A percentile compares a stretch with the other conserved stretches of the same genome.
phyloP scores from a whole-genome alignment of 345 rosid genomes.

The Boechera retrofracta region DNA sequence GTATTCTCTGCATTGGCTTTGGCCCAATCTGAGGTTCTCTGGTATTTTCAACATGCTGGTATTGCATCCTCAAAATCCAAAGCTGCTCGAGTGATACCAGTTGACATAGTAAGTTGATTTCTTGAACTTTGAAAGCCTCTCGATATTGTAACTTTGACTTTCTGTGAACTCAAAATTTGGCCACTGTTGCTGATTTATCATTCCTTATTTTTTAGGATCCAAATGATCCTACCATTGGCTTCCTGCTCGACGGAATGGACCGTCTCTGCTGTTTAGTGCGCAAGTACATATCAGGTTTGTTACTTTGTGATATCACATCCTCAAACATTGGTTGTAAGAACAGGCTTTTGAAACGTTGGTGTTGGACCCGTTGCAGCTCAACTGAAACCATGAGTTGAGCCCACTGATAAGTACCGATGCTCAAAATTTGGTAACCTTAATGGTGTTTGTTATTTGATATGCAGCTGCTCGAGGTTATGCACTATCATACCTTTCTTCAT shows the following conservation, averaged over 20 bases:
- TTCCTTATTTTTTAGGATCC: constrained; percentile 69
- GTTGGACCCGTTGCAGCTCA: constrained; percentile 24
- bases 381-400: constrained; percentile 20
- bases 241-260: constrained; percentile 97
- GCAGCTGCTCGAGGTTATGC: constrained; percentile 99
- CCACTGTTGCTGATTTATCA: constrained; percentile 3
- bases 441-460: constrained; percentile 42
- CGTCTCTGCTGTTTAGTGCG: constrained; percentile 91
- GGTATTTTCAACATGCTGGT: constrained; percentile 98
- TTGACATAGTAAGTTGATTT: constrained; percentile 70
- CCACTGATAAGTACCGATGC: constrained; percentile 16
- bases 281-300: constrained; percentile 89
- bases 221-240: constrained; percentile 97
- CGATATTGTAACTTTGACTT: constrained; percentile 18
- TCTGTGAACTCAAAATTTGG: constrained; percentile 24
- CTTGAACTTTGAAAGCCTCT: constrained; percentile 30
- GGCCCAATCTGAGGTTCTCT: constrained; percentile 93
- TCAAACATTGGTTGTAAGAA: background rate
- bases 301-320: constrained; percentile 24
- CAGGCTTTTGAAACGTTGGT: constrained; percentile 15
- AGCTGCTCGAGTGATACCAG: constrained; percentile 70
- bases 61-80: constrained; percentile 84
- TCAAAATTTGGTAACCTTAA: constrained; percentile 32
- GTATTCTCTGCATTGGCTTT: constrained; percentile 95
- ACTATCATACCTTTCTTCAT: constrained; percentile 95